A percentile compares a stretch with the other conserved stretches of the same genome.
These are phyloP conservation scores for Tetrahymena elliotti DNA, from an alignment of 73 alveolate genomes.

Conservation along the genomic window DNA sequence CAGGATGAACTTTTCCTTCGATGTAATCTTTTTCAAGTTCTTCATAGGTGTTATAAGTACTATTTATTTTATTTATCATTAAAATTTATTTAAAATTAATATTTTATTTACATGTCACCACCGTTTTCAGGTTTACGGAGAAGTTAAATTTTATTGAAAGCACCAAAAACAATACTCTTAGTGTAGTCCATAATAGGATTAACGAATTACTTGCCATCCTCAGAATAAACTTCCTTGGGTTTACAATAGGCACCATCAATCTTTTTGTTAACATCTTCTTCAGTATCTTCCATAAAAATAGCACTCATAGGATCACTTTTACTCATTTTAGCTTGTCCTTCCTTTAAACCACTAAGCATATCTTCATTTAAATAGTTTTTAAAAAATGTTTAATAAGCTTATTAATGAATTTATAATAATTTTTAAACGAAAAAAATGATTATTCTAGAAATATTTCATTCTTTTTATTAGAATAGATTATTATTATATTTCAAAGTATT, in stretches of 20 bases:
- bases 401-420: background rate
- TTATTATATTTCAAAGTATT: no score
- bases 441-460: no score
- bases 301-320: constrained; percentile 98
- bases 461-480: no score
- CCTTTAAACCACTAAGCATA: constrained; percentile 84
- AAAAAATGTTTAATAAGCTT: background rate
- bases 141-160: constrained; percentile 52
- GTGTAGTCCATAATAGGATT: constrained; percentile 92
- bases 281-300: constrained; percentile 98
- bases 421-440: no score
- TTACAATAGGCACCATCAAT: constrained; percentile 96
- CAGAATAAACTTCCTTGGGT: constrained; percentile 26
- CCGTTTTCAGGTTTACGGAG: constrained; percentile 64
- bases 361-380: background rate
- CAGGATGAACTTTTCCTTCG: constrained; percentile 75
- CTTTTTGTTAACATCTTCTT: constrained; percentile 90
- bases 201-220: constrained; percentile 24
- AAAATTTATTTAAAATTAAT: background rate
- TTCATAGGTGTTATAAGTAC: constrained; percentile 50
- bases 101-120: constrained; percentile 40
- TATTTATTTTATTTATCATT: background rate
- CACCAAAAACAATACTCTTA: constrained; percentile 77
- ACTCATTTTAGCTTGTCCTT: constrained; percentile 95
- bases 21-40: constrained; percentile 73